These are phyloP conservation scores for Astrothelium macrocarpum DNA, from an alignment of 495 filamentous ascomycete genomes.

Conservation along the genomic window DNA sequence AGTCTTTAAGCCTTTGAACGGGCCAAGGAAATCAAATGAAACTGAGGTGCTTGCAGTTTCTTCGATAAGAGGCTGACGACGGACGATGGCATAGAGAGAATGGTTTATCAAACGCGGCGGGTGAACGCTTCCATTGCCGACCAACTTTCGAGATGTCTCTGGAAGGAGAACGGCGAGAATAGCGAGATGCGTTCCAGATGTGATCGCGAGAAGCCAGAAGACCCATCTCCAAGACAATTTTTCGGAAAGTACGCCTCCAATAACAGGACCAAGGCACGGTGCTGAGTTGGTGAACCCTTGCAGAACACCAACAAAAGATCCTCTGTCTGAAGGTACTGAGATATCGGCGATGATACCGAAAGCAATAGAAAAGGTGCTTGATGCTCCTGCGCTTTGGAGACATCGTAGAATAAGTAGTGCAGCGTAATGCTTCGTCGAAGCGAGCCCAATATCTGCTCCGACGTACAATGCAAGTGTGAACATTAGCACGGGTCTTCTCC, in stretches of 20 bases:
- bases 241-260: background rate
- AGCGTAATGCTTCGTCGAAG: background rate
- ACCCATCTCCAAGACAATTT: background rate
- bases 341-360: background rate
- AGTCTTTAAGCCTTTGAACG: slow-evolving; percentile 21
- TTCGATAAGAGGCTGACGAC: background rate
- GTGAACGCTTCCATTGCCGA: background rate
- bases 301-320: background rate
- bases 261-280: background rate
- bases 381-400: background rate
- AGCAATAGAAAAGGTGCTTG: background rate
- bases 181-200: background rate
- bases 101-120: background rate
- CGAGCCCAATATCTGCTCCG: background rate
- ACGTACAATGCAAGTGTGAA: background rate
- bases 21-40: slow-evolving; percentile 23
- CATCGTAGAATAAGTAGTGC: background rate
- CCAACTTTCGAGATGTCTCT: background rate
- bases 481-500: background rate
- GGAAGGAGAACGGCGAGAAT: background rate
- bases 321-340: background rate
- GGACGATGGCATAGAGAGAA: background rate
- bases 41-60: background rate
- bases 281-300: background rate
- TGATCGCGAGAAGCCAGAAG: background rate